These are phyloP conservation scores for Mycena rosella DNA, from an alignment of 768 basidiomycete species.

Conservation along the genomic window DNA sequence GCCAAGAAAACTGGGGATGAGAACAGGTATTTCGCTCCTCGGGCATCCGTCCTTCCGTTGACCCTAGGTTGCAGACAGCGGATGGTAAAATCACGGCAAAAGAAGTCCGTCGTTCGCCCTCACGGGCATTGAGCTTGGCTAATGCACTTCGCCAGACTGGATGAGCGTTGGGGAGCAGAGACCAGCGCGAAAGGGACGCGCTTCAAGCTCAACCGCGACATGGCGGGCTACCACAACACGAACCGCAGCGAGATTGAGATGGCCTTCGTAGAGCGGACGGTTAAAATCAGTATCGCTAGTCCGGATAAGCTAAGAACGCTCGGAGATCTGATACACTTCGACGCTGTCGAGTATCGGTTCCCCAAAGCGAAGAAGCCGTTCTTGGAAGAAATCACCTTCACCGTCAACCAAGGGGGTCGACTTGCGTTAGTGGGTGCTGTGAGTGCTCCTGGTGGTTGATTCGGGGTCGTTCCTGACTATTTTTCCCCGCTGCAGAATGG, in stretches of 20 bases:
- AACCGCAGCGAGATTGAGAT: conserved; percentile 54
- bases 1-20: conserved; percentile 74
- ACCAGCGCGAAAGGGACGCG: conserved; percentile 56
- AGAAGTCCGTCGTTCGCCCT: conserved; percentile 61
- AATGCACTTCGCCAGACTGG: conserved; percentile 45
- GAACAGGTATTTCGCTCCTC: conserved; percentile 50
- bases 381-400: conserved; percentile 49
- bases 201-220: conserved; percentile 71
- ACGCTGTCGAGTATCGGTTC: conserved; percentile 51
- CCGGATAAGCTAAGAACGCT: conserved; percentile 46
- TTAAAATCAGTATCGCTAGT: conserved; percentile 50
- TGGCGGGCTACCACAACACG: conserved; percentile 53
- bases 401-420: conserved; percentile 53
- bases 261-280: conserved; percentile 51
- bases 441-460: not conserved
- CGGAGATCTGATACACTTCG: conserved; percentile 49
- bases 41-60: conserved; percentile 15
- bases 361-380: conserved; percentile 39
- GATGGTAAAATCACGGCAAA: conserved; percentile 69
- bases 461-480: not conserved
- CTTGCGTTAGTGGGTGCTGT: conserved; percentile 56
- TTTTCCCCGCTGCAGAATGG: conserved; percentile 58
- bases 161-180: conserved; percentile 53
- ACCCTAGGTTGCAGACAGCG: conserved; percentile 44
- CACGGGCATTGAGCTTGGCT: conserved; percentile 32